phyloP scores from a whole-genome alignment of 2,329 filamentous ascomycete species.

The Phyllosticta ampelicida region DNA sequence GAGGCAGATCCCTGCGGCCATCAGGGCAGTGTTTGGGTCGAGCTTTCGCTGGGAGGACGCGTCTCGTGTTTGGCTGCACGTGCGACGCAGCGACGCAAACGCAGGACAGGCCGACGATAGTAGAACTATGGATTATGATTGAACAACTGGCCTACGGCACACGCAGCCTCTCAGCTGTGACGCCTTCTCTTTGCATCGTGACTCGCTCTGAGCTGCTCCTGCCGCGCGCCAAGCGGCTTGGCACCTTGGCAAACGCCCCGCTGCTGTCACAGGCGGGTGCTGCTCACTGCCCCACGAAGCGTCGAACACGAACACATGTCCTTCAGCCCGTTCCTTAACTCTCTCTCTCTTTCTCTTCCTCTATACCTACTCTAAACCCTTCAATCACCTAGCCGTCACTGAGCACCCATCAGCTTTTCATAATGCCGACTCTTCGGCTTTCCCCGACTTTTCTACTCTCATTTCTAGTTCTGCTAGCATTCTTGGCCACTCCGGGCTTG shows the following conservation, averaged over 20 bases:
- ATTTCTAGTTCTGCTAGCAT: conserved; percentile 42
- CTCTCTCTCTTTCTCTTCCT: background rate
- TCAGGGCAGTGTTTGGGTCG: background rate
- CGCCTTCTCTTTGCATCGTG: background rate
- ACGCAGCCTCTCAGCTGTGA: background rate
- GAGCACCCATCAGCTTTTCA: background rate
- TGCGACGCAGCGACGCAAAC: background rate
- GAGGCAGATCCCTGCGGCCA: background rate
- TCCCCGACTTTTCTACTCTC: conserved; percentile 27
- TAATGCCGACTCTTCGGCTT: conserved; percentile 11
- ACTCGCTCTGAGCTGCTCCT: background rate
- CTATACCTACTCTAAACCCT: background rate
- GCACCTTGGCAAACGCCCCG: background rate
- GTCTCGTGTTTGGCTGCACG: background rate
- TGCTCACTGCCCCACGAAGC: background rate
- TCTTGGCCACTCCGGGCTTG: conserved; percentile 55
- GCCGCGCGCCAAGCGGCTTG: background rate
- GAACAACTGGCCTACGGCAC: too few species aligned
- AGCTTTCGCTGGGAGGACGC: background rate
- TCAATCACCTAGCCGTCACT: background rate
- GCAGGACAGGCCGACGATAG: background rate
- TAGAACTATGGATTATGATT: too few species aligned
- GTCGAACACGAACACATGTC: background rate
- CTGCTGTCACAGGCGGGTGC: background rate
- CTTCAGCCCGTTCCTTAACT: background rate